phyloP scores from a whole-genome alignment of 2,329 filamentous ascomycete species.

The Malbranchea cinnamomea region DNA sequence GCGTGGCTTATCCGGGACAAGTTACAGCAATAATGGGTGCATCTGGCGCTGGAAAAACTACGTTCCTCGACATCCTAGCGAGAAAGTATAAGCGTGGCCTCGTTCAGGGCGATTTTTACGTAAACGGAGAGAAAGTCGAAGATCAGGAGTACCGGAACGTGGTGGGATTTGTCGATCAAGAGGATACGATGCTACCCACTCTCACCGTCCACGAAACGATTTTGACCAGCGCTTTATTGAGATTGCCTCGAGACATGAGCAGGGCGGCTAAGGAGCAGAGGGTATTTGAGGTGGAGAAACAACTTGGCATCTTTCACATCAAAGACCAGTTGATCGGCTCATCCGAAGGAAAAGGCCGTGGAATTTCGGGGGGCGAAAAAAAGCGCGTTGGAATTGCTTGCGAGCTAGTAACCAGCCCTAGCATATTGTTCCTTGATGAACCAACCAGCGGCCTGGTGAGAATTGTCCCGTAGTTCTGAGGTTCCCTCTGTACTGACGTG shows the following conservation, averaged over 20 bases:
- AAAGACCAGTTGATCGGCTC: slow-evolving; percentile 91
- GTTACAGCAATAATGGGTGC: slow-evolving; percentile 96
- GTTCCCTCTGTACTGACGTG: slow-evolving; percentile 64
- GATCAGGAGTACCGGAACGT: slow-evolving; percentile 81
- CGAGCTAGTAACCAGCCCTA: slow-evolving; percentile 91
- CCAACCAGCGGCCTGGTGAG: slow-evolving; percentile 80
- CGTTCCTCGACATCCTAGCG: slow-evolving; percentile 87
- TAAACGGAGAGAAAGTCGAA: slow-evolving; percentile 81
- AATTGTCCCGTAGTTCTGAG: slow-evolving; percentile 51
- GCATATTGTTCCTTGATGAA: slow-evolving; percentile 92
- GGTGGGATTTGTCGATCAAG: slow-evolving; percentile 94
- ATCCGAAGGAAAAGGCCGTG: slow-evolving; percentile 83
- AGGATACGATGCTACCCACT: slow-evolving; percentile 91
- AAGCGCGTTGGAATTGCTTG: slow-evolving; percentile 92
- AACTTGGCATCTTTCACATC: slow-evolving; percentile 88
- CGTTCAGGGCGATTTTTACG: slow-evolving; percentile 66
- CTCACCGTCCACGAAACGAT: slow-evolving; percentile 97
- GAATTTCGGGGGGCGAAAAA: slow-evolving; percentile 95
- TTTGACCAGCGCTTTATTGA: slow-evolving; percentile 76
- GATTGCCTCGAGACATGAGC: slow-evolving; percentile 87
- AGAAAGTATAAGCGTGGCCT: slow-evolving; percentile 89
- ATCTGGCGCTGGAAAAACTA: slow-evolving; percentile 93
- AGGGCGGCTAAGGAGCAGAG: slow-evolving; percentile 74
- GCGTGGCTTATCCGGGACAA: slow-evolving; percentile 86
- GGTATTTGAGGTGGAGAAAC: slow-evolving; percentile 84